These are phyloP conservation scores for Coccomyxa sp. DNA, from an alignment of 139 green algal species.

Conservation along the genomic window DNA sequence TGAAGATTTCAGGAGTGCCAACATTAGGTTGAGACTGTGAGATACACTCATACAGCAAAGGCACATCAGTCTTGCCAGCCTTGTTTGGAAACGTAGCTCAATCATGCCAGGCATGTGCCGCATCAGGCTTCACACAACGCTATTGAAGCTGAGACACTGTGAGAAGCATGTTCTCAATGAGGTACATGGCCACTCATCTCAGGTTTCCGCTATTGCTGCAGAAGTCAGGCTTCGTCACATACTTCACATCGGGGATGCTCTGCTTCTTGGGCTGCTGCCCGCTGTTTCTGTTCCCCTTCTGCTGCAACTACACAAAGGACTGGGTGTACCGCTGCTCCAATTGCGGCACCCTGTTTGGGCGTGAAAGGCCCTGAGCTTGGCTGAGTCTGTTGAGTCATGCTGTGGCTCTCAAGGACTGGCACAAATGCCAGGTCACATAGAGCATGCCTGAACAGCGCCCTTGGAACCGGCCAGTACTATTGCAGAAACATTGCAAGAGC, in stretches of 20 bases:
- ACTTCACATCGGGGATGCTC: background rate
- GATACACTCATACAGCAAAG: background rate
- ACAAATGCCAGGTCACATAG: too few relatives aligned
- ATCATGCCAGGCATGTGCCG: background rate
- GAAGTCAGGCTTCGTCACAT: background rate
- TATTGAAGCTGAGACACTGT: background rate
- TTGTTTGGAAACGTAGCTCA: background rate
- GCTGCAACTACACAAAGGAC: background rate
- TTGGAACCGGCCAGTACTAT: too few relatives aligned
- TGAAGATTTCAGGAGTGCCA: background rate
- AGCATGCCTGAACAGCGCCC: too few relatives aligned
- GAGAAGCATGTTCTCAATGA: slow-evolving; percentile 6
- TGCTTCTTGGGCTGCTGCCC: background rate
- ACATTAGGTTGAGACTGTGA: too few relatives aligned
- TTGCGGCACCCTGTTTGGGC: background rate
- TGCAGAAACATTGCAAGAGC: too few relatives aligned
- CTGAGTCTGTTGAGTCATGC: too few relatives aligned
- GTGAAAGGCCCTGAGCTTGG: background rate
- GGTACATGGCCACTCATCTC: background rate
- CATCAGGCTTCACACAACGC: background rate
- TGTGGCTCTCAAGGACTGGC: too few relatives aligned
- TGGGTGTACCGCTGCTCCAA: background rate
- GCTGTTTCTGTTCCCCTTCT: background rate
- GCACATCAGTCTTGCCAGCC: background rate
- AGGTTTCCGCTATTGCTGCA: background rate